A percentile compares a stretch with the other conserved stretches of the same genome.
Evolutionary conservation across 225 moss, liverwort and hornwort genomes (phyloP).

Genomic region (Asterella californica): DNA sequence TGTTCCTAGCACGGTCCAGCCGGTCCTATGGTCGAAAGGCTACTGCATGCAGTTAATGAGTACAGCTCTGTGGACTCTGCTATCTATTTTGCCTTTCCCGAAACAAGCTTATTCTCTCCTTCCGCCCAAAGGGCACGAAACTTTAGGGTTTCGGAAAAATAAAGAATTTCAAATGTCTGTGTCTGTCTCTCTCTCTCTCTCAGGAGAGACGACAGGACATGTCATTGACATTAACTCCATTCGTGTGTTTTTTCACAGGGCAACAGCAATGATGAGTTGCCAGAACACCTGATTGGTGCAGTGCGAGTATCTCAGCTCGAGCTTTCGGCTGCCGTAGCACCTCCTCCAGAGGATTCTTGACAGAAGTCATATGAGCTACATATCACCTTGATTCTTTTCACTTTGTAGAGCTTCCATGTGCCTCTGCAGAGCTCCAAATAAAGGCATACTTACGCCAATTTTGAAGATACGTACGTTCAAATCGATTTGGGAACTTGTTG

Average conservation of each 20-base stretch:
- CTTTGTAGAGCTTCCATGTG: constrained; percentile 27
- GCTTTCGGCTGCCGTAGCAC: constrained; percentile 56
- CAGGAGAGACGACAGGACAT: background rate
- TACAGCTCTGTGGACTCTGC: too few species aligned
- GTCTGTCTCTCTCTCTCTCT: background rate
- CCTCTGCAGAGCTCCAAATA: constrained; percentile 37
- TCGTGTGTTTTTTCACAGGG: constrained; percentile 43
- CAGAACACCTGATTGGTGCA: constrained; percentile 78
- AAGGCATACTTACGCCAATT: constrained; percentile 29
- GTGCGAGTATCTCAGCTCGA: constrained; percentile 77
- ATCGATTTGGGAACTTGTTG: constrained; percentile 1
- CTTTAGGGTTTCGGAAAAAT: too few species aligned
- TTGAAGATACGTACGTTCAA: constrained; percentile 9
- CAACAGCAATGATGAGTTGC: constrained; percentile 74
- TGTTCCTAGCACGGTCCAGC: too few species aligned
- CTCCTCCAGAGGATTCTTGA: constrained; percentile 37
- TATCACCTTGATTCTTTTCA: constrained; percentile 28
- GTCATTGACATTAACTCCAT: background rate
- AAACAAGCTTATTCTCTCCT: too few species aligned
- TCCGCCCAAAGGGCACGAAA: too few species aligned
- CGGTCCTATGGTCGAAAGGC: too few species aligned
- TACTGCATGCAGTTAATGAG: too few species aligned
- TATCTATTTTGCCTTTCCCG: too few species aligned
- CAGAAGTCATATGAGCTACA: constrained; percentile 12
- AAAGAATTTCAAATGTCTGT: background rate